Percentiles rank a stretch among this genome's conserved stretches.
Evolutionary conservation across 805 yeast genomes (phyloP).

Genomic region (Wickerhamiella alocasiicola): DNA sequence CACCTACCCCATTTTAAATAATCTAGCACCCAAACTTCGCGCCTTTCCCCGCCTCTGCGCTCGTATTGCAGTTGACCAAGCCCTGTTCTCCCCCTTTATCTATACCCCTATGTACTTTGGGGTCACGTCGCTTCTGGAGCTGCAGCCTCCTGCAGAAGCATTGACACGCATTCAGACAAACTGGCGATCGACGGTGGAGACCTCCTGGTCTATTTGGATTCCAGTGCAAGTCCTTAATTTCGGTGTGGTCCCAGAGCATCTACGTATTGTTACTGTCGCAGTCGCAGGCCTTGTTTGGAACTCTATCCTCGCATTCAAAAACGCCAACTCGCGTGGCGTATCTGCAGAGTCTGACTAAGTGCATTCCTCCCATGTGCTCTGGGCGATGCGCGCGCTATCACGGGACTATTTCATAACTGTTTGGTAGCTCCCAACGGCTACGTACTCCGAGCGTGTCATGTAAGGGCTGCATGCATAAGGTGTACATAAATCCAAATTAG

Average conservation of each 20-base stretch:
- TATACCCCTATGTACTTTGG: conserved; percentile 61
- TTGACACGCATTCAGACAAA: conserved; percentile 28
- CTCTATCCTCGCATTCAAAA: conserved; percentile 52
- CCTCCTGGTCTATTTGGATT: conserved; percentile 91
- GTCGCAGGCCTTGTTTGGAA: conserved; percentile 73
- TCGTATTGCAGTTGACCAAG: conserved; percentile 60
- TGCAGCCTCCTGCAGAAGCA: conserved; percentile 32
- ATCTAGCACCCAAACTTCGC: conserved; percentile 27
- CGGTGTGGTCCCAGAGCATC: conserved; percentile 54
- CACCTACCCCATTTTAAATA: conserved; percentile 46
- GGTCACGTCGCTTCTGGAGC: conserved; percentile 56
- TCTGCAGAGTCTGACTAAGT: too few species aligned
- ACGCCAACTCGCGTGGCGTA: too few species aligned
- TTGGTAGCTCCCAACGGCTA: too few species aligned
- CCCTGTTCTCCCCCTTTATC: conserved; percentile 57
- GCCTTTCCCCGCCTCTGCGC: conserved; percentile 28
- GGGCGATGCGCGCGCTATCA: too few species aligned
- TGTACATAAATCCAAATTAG: too few species aligned
- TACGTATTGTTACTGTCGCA: conserved; percentile 57
- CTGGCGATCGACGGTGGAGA: conserved; percentile 43
- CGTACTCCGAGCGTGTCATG: too few species aligned
- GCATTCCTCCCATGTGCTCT: too few species aligned
- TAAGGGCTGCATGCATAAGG: too few species aligned
- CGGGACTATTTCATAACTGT: too few species aligned
- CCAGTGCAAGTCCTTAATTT: conserved; percentile 64